These are phyloP conservation scores for Cladorrhinum sp. DNA, from an alignment of 2,329 filamentous ascomycete genomes.

Conservation along the genomic window DNA sequence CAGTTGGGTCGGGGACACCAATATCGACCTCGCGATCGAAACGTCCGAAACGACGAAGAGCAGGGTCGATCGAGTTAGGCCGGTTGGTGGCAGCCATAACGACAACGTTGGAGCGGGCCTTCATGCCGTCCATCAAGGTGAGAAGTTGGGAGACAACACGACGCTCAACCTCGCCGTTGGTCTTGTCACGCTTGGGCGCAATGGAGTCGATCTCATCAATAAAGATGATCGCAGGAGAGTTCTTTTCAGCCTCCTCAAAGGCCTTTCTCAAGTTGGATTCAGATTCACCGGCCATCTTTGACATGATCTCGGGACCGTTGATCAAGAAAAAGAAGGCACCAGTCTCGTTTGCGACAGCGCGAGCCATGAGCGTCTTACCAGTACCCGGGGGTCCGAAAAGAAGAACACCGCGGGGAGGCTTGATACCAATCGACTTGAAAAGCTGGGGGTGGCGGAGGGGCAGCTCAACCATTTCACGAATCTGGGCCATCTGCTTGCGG, in stretches of 20 bases:
- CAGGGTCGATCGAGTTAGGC: conserved; percentile 97
- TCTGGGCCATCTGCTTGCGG: conserved; percentile 99
- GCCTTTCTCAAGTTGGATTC: conserved; percentile 97
- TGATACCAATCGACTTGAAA: conserved; percentile 99
- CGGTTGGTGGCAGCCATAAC: conserved; percentile 99
- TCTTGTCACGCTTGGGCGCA: conserved; percentile 99
- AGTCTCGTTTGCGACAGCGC: conserved; percentile 97
- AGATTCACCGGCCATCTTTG: conserved; percentile 99
- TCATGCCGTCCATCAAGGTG: conserved; percentile 99
- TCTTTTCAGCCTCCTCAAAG: conserved; percentile 99
- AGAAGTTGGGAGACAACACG: conserved; percentile 94
- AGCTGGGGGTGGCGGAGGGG: conserved; percentile 95
- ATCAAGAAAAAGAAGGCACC: conserved; percentile 99
- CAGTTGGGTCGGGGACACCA: conserved; percentile 94
- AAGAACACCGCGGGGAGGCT: conserved; percentile 95
- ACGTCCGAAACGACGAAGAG: conserved; percentile 94
- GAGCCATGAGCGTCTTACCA: conserved; percentile 98
- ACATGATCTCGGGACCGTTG: conserved; percentile 99
- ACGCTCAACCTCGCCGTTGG: conserved; percentile 96
- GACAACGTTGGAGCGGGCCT: conserved; percentile 95
- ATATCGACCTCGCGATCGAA: conserved; percentile 99
- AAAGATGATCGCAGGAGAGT: conserved; percentile 98
- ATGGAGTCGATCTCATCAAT: conserved; percentile 99
- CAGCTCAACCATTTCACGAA: conserved; percentile 96
- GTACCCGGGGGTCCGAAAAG: conserved; percentile 97